These are phyloP conservation scores for Cephaloascus fragrans DNA, from an alignment of 805 yeast genomes.

Conservation along the genomic window DNA sequence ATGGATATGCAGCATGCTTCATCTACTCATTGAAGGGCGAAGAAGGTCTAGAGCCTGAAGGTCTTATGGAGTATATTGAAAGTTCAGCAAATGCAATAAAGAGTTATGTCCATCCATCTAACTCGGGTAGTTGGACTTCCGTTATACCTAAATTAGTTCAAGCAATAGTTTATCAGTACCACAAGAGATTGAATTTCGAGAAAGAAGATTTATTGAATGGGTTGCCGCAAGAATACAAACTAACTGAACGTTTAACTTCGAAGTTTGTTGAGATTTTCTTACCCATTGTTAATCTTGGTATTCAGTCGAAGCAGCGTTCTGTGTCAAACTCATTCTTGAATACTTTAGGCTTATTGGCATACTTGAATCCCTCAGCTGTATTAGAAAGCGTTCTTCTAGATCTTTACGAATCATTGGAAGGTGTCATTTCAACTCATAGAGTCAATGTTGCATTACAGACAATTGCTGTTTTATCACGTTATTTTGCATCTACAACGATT, in stretches of 20 bases:
- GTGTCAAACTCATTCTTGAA: conserved; percentile 49
- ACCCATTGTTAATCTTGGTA: conserved; percentile 53
- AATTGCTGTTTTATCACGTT: conserved; percentile 55
- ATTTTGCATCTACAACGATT: conserved; percentile 50
- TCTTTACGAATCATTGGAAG: conserved; percentile 65
- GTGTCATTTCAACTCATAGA: conserved; percentile 71
- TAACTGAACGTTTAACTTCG: conserved; percentile 23
- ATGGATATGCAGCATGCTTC: conserved; percentile 34
- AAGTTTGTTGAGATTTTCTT: conserved; percentile 42
- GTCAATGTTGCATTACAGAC: conserved; percentile 63
- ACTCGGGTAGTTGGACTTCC: conserved; percentile 80
- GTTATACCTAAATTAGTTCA: conserved; percentile 58
- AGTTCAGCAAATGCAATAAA: conserved; percentile 58
- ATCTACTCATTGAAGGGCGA: conserved; percentile 55
- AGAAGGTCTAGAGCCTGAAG: conserved; percentile 24
- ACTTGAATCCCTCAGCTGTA: conserved; percentile 44
- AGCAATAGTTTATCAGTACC: conserved; percentile 49
- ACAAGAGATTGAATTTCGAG: conserved; percentile 47
- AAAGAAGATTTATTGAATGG: conserved; percentile 16
- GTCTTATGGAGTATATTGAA: conserved; percentile 41
- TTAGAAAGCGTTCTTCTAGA: conserved; percentile 53
- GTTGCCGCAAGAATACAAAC: conserved; percentile 20
- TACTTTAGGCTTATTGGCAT: conserved; percentile 54
- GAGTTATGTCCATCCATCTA: conserved; percentile 88
- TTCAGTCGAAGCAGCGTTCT: conserved; percentile 62